phyloP scores from a whole-genome alignment of 2,329 filamentous ascomycete genomes.

The Blastomyces silverae region DNA sequence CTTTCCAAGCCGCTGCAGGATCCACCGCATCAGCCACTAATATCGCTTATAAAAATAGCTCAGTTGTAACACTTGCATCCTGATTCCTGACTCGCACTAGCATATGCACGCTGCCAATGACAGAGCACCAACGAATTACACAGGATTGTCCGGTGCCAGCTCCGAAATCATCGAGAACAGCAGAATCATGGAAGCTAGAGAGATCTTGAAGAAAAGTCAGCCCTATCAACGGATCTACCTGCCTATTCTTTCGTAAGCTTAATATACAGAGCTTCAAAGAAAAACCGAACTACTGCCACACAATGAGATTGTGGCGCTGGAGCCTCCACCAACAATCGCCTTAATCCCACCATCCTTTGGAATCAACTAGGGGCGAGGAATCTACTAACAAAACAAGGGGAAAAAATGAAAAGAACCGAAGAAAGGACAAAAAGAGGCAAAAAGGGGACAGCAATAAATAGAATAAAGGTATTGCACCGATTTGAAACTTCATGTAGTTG shows the following conservation, averaged over 20 bases:
- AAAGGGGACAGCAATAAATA: not conserved
- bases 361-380: not conserved
- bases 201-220: not conserved
- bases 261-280: not conserved
- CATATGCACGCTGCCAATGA: not conserved
- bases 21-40: not conserved
- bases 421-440: not conserved
- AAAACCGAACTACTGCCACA: not conserved
- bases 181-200: not conserved
- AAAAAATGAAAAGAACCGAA: not conserved
- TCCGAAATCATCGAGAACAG: not conserved
- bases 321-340: not conserved
- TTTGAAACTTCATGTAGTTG: not conserved
- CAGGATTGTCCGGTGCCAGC: not conserved
- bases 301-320: not conserved
- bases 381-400: not conserved
- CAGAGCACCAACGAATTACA: too few species aligned
- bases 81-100: not conserved
- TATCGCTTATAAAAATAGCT: slow-evolving; percentile 1
- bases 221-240: not conserved
- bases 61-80: not conserved
- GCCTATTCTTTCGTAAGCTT: not conserved
- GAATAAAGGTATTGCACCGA: not conserved
- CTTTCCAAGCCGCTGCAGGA: not conserved
- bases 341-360: not conserved